Evolutionary conservation across 345 rosid species (phyloP), one percentile per base, ranked within the genome.

Genomic region (Eucalyptus cloeziana): DNA sequence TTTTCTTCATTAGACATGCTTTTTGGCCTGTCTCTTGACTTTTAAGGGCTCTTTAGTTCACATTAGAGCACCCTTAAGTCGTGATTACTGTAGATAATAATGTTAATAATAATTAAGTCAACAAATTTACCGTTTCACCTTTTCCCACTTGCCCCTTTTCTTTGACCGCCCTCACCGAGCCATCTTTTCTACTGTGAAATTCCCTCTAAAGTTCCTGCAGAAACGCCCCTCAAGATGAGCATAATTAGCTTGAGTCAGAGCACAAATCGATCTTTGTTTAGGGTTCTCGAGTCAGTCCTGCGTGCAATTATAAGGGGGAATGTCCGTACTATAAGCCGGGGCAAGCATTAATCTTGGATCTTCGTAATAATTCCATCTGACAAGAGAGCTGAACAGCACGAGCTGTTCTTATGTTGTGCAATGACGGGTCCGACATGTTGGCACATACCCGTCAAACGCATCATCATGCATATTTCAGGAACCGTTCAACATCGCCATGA

Each of bases 361-460:
- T 21, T 40, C 22, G 16, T 11, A 15, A 76, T 76, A 6, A 69
- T 76, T 76, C 47, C 47, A 76, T 76, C 47, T 76, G 85, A 76
- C 85, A 76, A 40, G 30, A 21, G 85, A 22, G 85, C 5, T 40
- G 47, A 76, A 76, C 85, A 76, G 85, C 47, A 1, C 43, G 47
- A 76, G 47, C 47, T 40, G 47, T 21, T 40, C 87, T 85, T 15
- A 5, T 31, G 43, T 45, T n/a, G 10, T 21, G 12, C 19, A 54
- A 56, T 47, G 86, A 86, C 31, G 86, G 86, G 87, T 86, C 88
- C 85, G 89, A 56, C 44, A 69, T 93, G 94, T 93, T 91, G 92
- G 93, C 91, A 88, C 91, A 91, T 22, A 60, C 76, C 40, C 81
- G 49, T 86, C 91, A 91, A 94, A 80, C 89, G 88, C 87, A 83